Evolutionary conservation across 202 grass and related monocot species (phyloP).

Genomic region (Elaeis oleifera): DNA sequence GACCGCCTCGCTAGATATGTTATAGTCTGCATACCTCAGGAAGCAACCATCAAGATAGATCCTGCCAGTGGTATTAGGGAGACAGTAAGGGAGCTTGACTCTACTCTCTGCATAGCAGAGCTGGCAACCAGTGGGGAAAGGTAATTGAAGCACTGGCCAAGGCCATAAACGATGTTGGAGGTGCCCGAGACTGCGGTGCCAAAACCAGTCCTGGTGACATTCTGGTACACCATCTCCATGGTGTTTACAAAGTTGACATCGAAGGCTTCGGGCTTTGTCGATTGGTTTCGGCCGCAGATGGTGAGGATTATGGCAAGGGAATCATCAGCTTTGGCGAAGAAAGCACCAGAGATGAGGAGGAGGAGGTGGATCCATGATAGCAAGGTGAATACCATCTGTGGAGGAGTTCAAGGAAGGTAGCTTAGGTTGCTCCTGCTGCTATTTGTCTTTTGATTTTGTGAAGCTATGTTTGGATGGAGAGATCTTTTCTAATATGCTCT

Average conservation of each 20-base stretch:
- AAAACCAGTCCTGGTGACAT: constrained; percentile 48
- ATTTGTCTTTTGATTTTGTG: too few relatives aligned
- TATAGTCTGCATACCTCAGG: constrained; percentile 44
- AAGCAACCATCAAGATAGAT: constrained; percentile 79
- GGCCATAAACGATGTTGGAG: constrained; percentile 32
- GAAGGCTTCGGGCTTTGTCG: constrained; percentile 31
- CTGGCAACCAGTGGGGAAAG: constrained; percentile 54
- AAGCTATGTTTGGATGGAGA: too few relatives aligned
- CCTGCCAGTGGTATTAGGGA: constrained; percentile 38
- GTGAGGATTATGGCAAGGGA: constrained; percentile 27
- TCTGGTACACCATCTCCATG: constrained; percentile 53
- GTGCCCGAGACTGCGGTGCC: constrained; percentile 31
- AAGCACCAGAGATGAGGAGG: too few relatives aligned
- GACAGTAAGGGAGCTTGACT: constrained; percentile 62
- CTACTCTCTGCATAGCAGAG: constrained; percentile 72
- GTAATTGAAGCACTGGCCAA: constrained; percentile 63
- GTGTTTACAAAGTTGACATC: constrained; percentile 64
- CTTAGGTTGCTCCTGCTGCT: too few relatives aligned
- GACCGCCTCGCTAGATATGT: constrained; percentile 32
- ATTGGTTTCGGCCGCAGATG: not conserved
- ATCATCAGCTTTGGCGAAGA: too few relatives aligned
- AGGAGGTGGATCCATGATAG: too few relatives aligned
- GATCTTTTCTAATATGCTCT: too few relatives aligned
- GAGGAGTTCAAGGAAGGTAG: too few relatives aligned
- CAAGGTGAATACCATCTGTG: too few relatives aligned